Evolutionary conservation across 2,329 filamentous ascomycete genomes (phyloP), one percentile per base, ranked within the genome.

Genomic region (Leptodontidium sp.): DNA sequence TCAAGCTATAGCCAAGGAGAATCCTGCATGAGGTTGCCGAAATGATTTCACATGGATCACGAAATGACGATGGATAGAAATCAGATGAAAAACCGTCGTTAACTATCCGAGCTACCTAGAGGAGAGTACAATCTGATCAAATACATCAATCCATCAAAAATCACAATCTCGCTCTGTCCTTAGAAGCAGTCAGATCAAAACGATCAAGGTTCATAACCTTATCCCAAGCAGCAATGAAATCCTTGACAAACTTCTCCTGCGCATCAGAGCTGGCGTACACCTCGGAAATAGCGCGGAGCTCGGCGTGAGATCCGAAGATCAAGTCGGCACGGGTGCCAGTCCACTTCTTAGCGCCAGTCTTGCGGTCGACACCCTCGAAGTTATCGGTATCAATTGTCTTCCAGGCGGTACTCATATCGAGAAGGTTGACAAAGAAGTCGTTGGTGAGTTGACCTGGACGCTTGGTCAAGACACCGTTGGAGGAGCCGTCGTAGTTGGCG

Each of bases 371-470:
- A 45, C 90, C 91, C 70, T 88, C 85, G 79, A 86, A 93, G 62
- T 84, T 66, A 74, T 93, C 90, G n/a, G 75, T 73, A 67, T 82
- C 81, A 49, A 81, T 81, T 0, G 86, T 75, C 81, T 88, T 88
- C 92, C 92, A 94, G 26, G 81, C 83, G 7, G 86, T 91, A 79
- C 80, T 82, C 75, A 85, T 87, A 76, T 93, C 91, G 29, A 94
- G 86, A 1, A 94, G 84, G 82, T 94, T 93, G 80, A 92, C 86
- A 77, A 94, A 94, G 85, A 93, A 94, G 82, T 94, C 92, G 80
- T 92, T 93, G 77, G 88, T 92, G 75, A 94, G 84, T 74, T 87
- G 80, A 52, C 92, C 92, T 0, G 90, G 89, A 8, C 83, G 84
- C 74, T 85, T 84, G 67, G 92, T 94, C 76, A 94, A 84, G 68